These are phyloP conservation scores for Leucocoprinus birnbaumii DNA, from an alignment of 768 basidiomycete species.

Conservation along the genomic window DNA sequence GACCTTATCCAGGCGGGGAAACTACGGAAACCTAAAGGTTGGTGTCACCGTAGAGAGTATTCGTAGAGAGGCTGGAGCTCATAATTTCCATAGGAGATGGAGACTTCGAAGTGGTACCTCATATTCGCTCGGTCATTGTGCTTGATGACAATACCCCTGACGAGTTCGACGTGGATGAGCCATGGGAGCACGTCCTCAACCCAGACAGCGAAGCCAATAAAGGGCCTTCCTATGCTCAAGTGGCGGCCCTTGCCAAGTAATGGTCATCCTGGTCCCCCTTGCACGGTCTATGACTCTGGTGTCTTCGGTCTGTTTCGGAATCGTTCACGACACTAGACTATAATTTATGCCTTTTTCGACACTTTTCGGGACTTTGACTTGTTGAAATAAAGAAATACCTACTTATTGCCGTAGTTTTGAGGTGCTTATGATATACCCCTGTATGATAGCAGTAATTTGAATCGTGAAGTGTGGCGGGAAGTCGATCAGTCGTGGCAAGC, in stretches of 20 bases:
- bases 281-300: not conserved
- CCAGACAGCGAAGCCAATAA: slow-evolving; percentile 5
- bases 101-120: slow-evolving; percentile 16
- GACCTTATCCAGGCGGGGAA: slow-evolving; percentile 11
- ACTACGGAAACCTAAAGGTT: slow-evolving; percentile 8
- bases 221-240: slow-evolving; percentile 10
- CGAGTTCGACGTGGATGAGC: slow-evolving; percentile 10
- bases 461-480: too few species aligned
- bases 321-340: not conserved
- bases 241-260: slow-evolving; percentile 6
- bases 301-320: not conserved
- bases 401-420: not conserved
- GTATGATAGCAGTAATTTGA: too few species aligned
- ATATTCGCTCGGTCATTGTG: slow-evolving; percentile 18
- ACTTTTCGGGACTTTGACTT: not conserved
- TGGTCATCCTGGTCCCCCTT: too few species aligned
- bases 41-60: not conserved
- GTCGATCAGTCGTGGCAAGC: too few species aligned
- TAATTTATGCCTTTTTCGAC: not conserved
- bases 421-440: too few species aligned
- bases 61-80: not conserved
- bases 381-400: not conserved
- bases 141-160: slow-evolving; percentile 14
- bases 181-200: slow-evolving; percentile 15
- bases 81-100: slow-evolving; percentile 4